Evolutionary conservation across 169 alveolate genomes (phyloP).

Genomic region (Plasmodium fragile): DNA sequence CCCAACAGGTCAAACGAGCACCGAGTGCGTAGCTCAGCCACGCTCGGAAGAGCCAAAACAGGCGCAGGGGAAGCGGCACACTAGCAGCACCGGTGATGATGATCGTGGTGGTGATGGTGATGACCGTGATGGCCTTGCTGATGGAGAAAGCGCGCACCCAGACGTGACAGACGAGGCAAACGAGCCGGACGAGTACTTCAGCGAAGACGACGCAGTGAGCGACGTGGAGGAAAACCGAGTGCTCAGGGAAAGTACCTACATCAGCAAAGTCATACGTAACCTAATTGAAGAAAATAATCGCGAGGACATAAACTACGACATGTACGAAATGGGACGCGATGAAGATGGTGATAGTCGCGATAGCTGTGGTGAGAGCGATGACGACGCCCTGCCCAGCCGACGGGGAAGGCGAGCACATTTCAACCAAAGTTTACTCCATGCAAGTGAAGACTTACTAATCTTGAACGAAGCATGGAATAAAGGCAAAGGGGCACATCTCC

Average conservation of each 20-base stretch:
- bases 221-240: conserved; percentile 32
- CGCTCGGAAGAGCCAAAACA: too few species aligned
- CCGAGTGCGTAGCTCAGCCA: not conserved
- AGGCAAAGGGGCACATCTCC: conserved; percentile 14
- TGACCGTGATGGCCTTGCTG: not conserved
- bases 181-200: conserved; percentile 12
- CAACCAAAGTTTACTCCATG: not conserved
- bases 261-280: conserved; percentile 11
- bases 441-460: conserved; percentile 9
- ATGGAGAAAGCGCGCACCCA: not conserved
- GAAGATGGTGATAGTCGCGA: not conserved
- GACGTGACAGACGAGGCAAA: not conserved
- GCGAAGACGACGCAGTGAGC: conserved; percentile 40
- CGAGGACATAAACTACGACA: conserved; percentile 18
- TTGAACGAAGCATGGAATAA: conserved; percentile 34
- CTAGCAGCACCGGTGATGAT: not conserved
- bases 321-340: not conserved
- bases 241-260: conserved; percentile 23
- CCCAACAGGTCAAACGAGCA: not conserved
- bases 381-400: not conserved
- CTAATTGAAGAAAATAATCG: conserved; percentile 37
- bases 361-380: not conserved
- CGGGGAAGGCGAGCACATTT: not conserved
- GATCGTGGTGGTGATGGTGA: not conserved
- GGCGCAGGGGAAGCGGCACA: not conserved